Evolutionary conservation across 225 moss, liverwort and hornwort genomes (phyloP).

Genomic region (Pseudisothecium myosuroides): DNA sequence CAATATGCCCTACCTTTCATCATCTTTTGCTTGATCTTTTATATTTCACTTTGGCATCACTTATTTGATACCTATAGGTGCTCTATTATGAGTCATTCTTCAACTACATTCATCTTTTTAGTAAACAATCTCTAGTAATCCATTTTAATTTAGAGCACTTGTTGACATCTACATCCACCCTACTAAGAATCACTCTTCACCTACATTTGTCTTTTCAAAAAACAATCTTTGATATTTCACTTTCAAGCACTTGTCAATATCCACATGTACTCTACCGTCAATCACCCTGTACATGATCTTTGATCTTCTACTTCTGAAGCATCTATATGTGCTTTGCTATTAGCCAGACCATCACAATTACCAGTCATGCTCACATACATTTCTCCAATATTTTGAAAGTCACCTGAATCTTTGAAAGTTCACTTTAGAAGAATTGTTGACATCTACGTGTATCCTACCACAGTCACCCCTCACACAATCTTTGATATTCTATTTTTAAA

Average conservation of each 20-base stretch:
- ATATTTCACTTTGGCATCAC: background rate
- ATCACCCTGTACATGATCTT: background rate
- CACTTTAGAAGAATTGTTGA: too few species aligned
- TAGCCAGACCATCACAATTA: too few species aligned
- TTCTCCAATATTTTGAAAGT: too few species aligned
- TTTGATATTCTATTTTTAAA: too few species aligned
- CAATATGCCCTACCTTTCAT: accelerated
- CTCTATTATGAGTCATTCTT: background rate
- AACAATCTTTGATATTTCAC: background rate
- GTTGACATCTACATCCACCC: background rate
- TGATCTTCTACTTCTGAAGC: accelerated
- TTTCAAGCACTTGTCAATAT: background rate
- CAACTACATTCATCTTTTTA: background rate
- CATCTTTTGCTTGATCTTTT: background rate
- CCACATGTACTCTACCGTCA: too few species aligned
- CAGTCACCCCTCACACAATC: too few species aligned
- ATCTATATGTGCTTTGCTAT: background rate
- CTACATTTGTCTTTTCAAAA: background rate
- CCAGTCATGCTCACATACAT: too few species aligned
- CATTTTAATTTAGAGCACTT: background rate
- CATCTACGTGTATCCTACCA: too few species aligned
- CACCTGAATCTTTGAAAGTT: too few species aligned
- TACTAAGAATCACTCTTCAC: background rate
- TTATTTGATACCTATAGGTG: background rate
- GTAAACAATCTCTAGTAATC: background rate